These are phyloP conservation scores for Salvia splendens DNA, from an alignment of 257 asterid genomes.

Conservation along the genomic window DNA sequence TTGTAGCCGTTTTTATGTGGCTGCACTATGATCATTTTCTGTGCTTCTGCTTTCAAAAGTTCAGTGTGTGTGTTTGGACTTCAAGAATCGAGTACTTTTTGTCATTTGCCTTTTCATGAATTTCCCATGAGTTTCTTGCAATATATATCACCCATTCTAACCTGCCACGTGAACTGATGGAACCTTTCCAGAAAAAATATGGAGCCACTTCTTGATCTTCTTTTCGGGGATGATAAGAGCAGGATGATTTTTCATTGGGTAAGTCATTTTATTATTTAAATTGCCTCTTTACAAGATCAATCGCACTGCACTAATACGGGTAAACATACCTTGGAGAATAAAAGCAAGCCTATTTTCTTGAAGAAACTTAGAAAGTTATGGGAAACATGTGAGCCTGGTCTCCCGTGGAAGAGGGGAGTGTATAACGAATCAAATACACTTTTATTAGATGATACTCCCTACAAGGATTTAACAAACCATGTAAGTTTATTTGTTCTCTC, in stretches of 20 bases:
- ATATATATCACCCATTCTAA: constrained; percentile 14
- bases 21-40: constrained; percentile 79
- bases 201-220: constrained; percentile 64
- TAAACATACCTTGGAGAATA: constrained; percentile 54
- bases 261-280: constrained; percentile 31
- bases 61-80: constrained; percentile 80
- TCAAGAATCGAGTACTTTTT: constrained; percentile 74
- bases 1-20: constrained; percentile 73
- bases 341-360: constrained; percentile 67
- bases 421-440: constrained; percentile 80
- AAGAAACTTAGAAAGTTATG: constrained; percentile 77
- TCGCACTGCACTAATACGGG: constrained; percentile 74
- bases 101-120: constrained; percentile 32
- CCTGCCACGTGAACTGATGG: constrained; percentile 27
- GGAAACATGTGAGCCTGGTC: constrained; percentile 63
- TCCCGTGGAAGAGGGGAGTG: constrained; percentile 82
- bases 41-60: constrained; percentile 75
- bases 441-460: constrained; percentile 82
- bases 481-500: constrained; percentile 47
- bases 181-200: constrained; percentile 67
- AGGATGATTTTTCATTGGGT: constrained; percentile 81
- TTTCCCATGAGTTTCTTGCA: not conserved
- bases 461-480: constrained; percentile 75
- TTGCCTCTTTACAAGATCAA: constrained; percentile 63
- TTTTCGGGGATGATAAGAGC: constrained; percentile 56